Conservation (phyloP, 805 yeast genomes). For the Diddensiella transvaalensis region DNA sequence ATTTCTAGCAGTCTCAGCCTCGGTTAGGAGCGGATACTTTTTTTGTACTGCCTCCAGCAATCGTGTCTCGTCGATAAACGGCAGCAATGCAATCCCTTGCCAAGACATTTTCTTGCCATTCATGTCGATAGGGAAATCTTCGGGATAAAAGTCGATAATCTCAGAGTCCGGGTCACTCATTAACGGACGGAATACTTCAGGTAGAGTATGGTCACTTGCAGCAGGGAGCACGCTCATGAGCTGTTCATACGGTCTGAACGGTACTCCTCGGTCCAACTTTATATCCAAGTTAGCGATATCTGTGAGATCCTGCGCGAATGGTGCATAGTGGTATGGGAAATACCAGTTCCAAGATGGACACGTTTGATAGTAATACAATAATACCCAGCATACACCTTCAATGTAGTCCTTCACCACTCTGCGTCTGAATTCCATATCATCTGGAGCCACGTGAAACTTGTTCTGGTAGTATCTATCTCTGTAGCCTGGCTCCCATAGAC, state of each 20-base stretch:
- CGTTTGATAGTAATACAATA: constrained; percentile 91
- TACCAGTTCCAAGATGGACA: constrained; percentile 99
- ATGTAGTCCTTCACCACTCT: constrained; percentile 70
- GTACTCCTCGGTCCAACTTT: constrained; percentile 62
- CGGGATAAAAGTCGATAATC: constrained; percentile 88
- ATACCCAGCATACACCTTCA: constrained; percentile 97
- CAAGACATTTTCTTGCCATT: constrained; percentile 92
- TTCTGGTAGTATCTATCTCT: constrained; percentile 71
- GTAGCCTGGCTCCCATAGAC: constrained; percentile 85
- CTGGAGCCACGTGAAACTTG: constrained; percentile 57
- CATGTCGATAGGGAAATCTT: constrained; percentile 85
- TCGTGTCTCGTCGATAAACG: constrained; percentile 84
- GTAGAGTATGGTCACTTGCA: constrained; percentile 82
- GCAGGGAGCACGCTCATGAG: constrained; percentile 94
- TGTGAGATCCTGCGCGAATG: constrained; percentile 86
- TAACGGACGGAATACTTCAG: constrained; percentile 72
- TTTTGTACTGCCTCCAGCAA: constrained; percentile 61
- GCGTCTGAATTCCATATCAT: constrained; percentile 48
- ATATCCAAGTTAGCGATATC: constrained; percentile 46
- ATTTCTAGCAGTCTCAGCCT: constrained; percentile 66
- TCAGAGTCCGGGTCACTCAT: constrained; percentile 80
- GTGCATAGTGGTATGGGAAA: constrained; percentile 96
- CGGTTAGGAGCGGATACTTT: constrained; percentile 60
- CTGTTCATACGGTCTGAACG: constrained; percentile 89
- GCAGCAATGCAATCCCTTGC: constrained; percentile 90